Conservation (phyloP, 208 protist genomes). For the Porcisia hertigi region DNA sequence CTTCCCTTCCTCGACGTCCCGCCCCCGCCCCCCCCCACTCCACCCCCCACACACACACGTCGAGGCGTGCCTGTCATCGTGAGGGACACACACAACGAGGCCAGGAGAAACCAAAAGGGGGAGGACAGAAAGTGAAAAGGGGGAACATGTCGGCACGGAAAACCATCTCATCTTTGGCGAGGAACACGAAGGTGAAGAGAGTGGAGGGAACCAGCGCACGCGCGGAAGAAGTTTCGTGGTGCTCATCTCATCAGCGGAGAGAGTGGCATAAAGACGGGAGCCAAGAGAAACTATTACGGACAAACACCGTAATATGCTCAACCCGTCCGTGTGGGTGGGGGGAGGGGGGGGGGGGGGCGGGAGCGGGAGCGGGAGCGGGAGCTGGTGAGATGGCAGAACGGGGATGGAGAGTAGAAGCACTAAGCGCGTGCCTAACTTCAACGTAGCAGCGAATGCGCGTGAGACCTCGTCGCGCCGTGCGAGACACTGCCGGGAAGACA, state of each 20-base stretch:
- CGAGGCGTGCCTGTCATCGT: background rate
- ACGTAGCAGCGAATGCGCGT: background rate
- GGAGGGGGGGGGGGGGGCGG: no score
- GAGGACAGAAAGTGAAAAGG: background rate
- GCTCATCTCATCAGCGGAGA: background rate
- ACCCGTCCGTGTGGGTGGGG: background rate
- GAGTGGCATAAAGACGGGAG: background rate
- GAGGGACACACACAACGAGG: background rate
- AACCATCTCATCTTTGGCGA: background rate
- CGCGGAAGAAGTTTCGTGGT: background rate
- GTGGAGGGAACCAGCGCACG: background rate
- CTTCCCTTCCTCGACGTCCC: no score
- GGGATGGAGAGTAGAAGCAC: background rate
- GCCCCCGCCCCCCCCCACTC: no score
- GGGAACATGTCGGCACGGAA: background rate
- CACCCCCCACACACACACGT: background rate
- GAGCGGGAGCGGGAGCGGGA: background rate
- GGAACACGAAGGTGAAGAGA: background rate
- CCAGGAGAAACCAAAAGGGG: background rate
- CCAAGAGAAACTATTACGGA: background rate
- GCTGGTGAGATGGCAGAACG: background rate
- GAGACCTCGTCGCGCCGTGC: background rate
- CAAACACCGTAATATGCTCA: background rate
- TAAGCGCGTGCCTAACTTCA: background rate
- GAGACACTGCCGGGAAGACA: background rate